Evolutionary conservation across 2,329 filamentous ascomycete genomes (phyloP).

Genomic region (Cladosporium sp.): DNA sequence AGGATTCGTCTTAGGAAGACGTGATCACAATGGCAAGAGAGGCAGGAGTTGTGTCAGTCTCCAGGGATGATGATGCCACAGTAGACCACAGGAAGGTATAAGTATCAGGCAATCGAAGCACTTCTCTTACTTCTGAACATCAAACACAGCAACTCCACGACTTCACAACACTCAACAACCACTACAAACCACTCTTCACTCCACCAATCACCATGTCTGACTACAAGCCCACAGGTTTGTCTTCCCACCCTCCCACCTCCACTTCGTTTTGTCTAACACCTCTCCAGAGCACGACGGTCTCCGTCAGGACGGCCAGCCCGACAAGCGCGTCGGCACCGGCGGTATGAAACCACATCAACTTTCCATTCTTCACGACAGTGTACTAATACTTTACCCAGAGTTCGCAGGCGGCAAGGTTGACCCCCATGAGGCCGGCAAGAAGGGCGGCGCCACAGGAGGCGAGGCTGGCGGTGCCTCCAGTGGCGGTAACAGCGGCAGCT

Average conservation of each 20-base stretch:
- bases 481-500: background rate
- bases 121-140: background rate
- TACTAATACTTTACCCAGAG: slow-evolving; percentile 20
- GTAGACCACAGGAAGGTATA: background rate
- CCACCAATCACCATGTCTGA: slow-evolving; percentile 33
- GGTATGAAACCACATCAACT: slow-evolving; percentile 16
- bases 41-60: background rate
- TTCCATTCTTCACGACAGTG: background rate
- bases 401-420: slow-evolving; percentile 47
- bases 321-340: slow-evolving; percentile 44
- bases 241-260: background rate
- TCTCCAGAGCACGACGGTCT: slow-evolving; percentile 44
- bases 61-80: background rate
- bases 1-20: background rate
- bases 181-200: background rate
- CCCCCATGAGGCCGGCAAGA: slow-evolving; percentile 42
- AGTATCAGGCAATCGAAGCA: background rate
- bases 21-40: background rate
- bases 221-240: slow-evolving; percentile 39
- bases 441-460: slow-evolving; percentile 35
- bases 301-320: slow-evolving; percentile 45
- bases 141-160: background rate
- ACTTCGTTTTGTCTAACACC: slow-evolving; percentile 8
- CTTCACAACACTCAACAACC: background rate
- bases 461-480: background rate